Percentiles rank a stretch among this genome's conserved stretches.
Evolutionary conservation across 2,329 filamentous ascomycete genomes (phyloP).

Genomic region (Phialocephala sp.): DNA sequence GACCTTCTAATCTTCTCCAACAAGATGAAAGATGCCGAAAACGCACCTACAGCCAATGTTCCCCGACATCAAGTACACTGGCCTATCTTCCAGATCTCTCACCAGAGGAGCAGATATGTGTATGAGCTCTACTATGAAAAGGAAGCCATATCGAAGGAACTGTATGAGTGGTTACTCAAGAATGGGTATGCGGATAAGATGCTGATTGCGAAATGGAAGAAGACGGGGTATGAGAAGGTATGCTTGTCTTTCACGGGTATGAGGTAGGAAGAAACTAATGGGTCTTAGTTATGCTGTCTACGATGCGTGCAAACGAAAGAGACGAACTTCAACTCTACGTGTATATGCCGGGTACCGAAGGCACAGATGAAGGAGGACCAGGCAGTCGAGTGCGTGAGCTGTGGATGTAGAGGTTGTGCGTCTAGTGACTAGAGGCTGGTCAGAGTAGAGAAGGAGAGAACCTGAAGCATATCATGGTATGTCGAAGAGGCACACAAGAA

Average conservation of each 20-base stretch:
- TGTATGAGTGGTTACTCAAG: slow-evolving; percentile 97
- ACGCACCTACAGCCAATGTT: slow-evolving; percentile 80
- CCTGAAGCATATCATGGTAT: not conserved
- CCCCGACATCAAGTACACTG: slow-evolving; percentile 89
- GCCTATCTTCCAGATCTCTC: slow-evolving; percentile 97
- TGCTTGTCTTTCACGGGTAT: slow-evolving; percentile 36
- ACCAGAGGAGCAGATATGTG: slow-evolving; percentile 90
- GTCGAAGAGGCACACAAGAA: not conserved
- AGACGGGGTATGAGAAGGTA: slow-evolving; percentile 97
- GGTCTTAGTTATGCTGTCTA: slow-evolving; percentile 80
- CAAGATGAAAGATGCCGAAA: slow-evolving; percentile 96
- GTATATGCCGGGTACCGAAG: slow-evolving; percentile 93
- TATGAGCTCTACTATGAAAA: slow-evolving; percentile 99
- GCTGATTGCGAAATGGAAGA: slow-evolving; percentile 99
- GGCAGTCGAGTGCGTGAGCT: slow-evolving; percentile 91
- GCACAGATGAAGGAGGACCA: slow-evolving; percentile 89
- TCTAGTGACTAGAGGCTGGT: slow-evolving; percentile 70
- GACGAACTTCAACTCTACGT: slow-evolving; percentile 98
- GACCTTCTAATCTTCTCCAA: slow-evolving; percentile 84
- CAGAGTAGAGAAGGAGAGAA: not conserved
- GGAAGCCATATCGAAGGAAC: slow-evolving; percentile 87
- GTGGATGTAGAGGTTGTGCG: slow-evolving; percentile 89
- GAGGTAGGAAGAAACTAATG: slow-evolving; percentile 20
- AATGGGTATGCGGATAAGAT: slow-evolving; percentile 95
- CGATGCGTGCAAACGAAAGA: slow-evolving; percentile 99